Base-by-base conservation (phyloP, 2,329 filamentous ascomycete species). In the Dactylellina sp. region DNA sequence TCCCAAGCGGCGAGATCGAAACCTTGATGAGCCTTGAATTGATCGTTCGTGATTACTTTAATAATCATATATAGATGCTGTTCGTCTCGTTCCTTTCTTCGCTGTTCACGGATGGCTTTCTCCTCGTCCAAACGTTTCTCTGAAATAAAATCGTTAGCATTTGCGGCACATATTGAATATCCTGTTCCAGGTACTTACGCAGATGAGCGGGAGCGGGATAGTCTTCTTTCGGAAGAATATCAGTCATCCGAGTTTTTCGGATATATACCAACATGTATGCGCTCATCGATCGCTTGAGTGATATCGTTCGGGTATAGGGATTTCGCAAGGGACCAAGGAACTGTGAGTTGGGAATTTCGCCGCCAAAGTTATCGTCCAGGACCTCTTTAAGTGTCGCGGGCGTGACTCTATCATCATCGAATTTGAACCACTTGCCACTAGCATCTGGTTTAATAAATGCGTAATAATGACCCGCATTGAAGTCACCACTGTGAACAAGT, bases 241-340 rank as follows among this genome's bases (percentile, higher is more conserved):
- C 86, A 79, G 97, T 91, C n/a, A 96, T 82, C 65, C 89, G 88
- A 57, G 89, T 91, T 80, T 97, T 91, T 49, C 95, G 89, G 76
- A 99, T 92, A 80, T 99, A 99, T 1, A 99, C 96, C 84, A 99
- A 83, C 95, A 99, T 99, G 84, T 99, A 99, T 3, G 95, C 96
- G 81, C 93, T 99, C 86, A 89, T 90, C 1, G 87, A 89, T 50
- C 88, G 84, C 78, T 90, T 90, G 2, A 86, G 85, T 1, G 88
- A 89, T 80, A 87, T 85, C 18, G 86, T 86, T 40, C 87, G 83
- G 7, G 87, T 88, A 78, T 89, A 89, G 1, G 87, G 88, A 77
- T 89, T 89, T 64, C 88, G 84, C 65, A 87, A 84, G 39, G 75
- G 75, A 4, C 75, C 76, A 85, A 82, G 60, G 85, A 84, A 2